Conservation (phyloP, 352 stramenopile genomes). For the Globisporangium radiosum region DNA sequence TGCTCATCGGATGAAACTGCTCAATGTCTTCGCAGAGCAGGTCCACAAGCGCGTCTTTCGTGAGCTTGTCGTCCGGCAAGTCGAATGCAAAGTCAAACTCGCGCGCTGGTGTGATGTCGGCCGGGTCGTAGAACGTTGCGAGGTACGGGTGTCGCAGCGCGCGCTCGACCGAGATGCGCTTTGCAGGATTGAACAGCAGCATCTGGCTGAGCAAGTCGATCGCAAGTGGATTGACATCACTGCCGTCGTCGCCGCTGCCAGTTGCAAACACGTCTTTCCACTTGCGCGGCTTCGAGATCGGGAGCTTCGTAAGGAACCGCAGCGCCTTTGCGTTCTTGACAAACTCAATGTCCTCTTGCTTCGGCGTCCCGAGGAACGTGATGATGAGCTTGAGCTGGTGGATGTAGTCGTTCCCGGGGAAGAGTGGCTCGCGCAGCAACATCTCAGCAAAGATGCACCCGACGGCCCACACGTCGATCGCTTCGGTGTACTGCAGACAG, state of each 20-base stretch:
- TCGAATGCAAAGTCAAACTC: slow-evolving; percentile 68
- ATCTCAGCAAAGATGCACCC: slow-evolving; percentile 99
- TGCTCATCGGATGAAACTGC: slow-evolving; percentile 36
- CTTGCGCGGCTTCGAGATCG: slow-evolving; percentile 72
- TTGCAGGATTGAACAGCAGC: slow-evolving; percentile 66
- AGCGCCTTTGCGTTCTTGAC: slow-evolving; percentile 89
- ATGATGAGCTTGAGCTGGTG: slow-evolving; percentile 82
- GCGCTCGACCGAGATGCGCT: slow-evolving; percentile 56
- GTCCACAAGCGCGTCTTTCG: slow-evolving; percentile 51
- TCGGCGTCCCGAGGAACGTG: slow-evolving; percentile 58
- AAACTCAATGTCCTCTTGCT: slow-evolving; percentile 69
- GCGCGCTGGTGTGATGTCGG: slow-evolving; percentile 30
- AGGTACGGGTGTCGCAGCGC: slow-evolving; percentile 64
- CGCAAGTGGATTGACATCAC: slow-evolving; percentile 38
- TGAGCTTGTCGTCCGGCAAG: slow-evolving; percentile 51
- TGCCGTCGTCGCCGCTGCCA: slow-evolving; percentile 5
- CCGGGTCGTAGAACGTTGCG: slow-evolving; percentile 84
- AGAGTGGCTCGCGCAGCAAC: slow-evolving; percentile 93
- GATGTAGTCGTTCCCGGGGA: slow-evolving; percentile 86
- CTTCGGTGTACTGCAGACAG: slow-evolving; percentile 92
- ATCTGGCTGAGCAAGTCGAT: slow-evolving; percentile 59
- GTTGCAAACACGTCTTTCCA: slow-evolving; percentile 51
- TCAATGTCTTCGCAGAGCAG: slow-evolving; percentile 58
- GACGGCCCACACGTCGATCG: slow-evolving; percentile 92
- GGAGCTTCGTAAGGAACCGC: slow-evolving; percentile 80